These are phyloP conservation scores for Solanum boliviense DNA, from an alignment of 257 asterid genomes.

Conservation along the genomic window DNA sequence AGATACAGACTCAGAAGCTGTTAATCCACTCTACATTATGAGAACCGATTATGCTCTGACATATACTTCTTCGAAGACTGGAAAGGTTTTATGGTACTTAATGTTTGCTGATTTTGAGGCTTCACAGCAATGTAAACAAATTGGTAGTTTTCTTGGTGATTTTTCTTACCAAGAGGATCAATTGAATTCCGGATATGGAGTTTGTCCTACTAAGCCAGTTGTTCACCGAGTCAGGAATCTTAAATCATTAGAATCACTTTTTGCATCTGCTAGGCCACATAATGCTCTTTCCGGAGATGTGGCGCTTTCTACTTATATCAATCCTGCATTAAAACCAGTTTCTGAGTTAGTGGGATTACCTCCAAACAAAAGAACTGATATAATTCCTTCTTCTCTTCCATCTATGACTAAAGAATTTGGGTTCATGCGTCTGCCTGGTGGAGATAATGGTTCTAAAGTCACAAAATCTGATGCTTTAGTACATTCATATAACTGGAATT, in stretches of 20 bases:
- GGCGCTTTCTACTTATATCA: slow-evolving; percentile 26
- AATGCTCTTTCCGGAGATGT: slow-evolving; percentile 42
- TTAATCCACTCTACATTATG: slow-evolving; percentile 58
- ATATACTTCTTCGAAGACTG: slow-evolving; percentile 51
- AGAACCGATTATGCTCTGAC: slow-evolving; percentile 69
- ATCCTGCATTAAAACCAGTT: slow-evolving; percentile 8
- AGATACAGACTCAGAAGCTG: slow-evolving; percentile 21
- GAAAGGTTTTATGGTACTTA: slow-evolving; percentile 69
- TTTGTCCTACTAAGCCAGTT: slow-evolving; percentile 37
- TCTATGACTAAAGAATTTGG: slow-evolving; percentile 15
- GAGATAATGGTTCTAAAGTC: slow-evolving; percentile 15
- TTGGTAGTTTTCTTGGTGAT: slow-evolving; percentile 36
- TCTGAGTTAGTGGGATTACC: slow-evolving; percentile 16
- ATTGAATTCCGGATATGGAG: slow-evolving; percentile 11
- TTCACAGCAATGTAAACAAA: slow-evolving; percentile 48
- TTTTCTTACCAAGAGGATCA: slow-evolving; percentile 7
- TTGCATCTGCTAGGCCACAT: slow-evolving; percentile 20
- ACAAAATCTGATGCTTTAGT: slow-evolving; percentile 13
- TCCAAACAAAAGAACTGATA: slow-evolving; percentile 18
- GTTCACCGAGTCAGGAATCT: slow-evolving; percentile 59
- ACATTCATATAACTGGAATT: slow-evolving; percentile 27
- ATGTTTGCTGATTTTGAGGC: slow-evolving; percentile 74
- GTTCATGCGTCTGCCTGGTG: slow-evolving; percentile 23
- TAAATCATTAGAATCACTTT: slow-evolving; percentile 39
- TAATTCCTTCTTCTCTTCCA: slow-evolving; percentile 33